Evolutionary conservation across 345 rosid genomes (phyloP).

Genomic region (Acer saccharum): DNA sequence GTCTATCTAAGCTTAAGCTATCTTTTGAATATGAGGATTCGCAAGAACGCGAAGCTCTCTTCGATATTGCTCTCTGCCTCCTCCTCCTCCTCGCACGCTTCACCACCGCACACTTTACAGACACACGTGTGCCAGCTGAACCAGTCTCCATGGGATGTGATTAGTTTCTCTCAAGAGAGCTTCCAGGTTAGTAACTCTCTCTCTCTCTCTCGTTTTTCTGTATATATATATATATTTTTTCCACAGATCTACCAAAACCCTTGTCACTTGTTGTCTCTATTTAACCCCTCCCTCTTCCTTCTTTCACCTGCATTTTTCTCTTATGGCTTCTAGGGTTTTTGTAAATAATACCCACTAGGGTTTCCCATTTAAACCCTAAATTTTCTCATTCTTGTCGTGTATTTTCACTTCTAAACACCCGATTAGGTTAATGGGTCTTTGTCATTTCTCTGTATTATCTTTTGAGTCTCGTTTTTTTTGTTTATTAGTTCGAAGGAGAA

Average conservation of each 20-base stretch:
- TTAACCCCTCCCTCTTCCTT: conserved; percentile 8
- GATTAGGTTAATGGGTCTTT: conserved; percentile 66
- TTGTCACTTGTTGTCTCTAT: conserved; percentile 22
- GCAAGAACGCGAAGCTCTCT: conserved; percentile 76
- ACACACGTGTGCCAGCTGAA: conserved; percentile 84
- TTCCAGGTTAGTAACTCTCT: conserved; percentile 35
- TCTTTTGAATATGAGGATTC: conserved; percentile 67
- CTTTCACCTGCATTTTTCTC: conserved; percentile 30
- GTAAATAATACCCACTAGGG: conserved; percentile 36
- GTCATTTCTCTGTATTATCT: conserved; percentile 34
- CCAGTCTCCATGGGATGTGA: conserved; percentile 99
- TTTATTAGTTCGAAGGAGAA: conserved; percentile 49
- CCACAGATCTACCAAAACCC: conserved; percentile 40
- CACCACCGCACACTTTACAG: conserved; percentile 39
- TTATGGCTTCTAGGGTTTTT: conserved; percentile 40
- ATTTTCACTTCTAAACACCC: conserved; percentile 21
- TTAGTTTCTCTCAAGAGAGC: conserved; percentile 39
- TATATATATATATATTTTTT: conserved; percentile 11
- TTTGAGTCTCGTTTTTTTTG: conserved; percentile 20
- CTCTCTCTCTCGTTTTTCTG: conserved; percentile 18
- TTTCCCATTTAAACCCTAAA: conserved; percentile 57
- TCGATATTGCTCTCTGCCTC: conserved; percentile 30
- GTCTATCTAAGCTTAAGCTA: not conserved
- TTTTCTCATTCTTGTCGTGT: conserved; percentile 41
- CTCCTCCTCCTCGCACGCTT: conserved; percentile 40